Percentiles rank a stretch among this genome's conserved stretches.
These are phyloP conservation scores for Kluyveromyces starmeri DNA, from an alignment of 805 yeast genomes.

Conservation along the genomic window DNA sequence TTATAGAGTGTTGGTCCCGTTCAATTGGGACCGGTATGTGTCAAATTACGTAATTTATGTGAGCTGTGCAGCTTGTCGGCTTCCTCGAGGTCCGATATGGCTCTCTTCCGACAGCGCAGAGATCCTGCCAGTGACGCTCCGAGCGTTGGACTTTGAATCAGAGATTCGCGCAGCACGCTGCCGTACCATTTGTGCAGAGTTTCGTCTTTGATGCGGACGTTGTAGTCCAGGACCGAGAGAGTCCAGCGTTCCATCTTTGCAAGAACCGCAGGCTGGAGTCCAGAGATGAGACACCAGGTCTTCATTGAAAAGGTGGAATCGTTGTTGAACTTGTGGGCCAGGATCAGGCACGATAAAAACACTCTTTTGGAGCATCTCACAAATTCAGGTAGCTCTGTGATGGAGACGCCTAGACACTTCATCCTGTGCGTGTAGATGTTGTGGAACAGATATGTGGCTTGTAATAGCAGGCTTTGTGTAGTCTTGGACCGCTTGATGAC, in stretches of 20 bases:
- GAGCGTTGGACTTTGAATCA: not conserved
- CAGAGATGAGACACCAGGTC: slow-evolving; percentile 22
- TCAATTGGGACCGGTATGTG: too few species aligned
- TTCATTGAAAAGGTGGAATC: slow-evolving; percentile 23
- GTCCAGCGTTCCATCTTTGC: slow-evolving; percentile 23
- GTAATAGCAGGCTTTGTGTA: slow-evolving; percentile 11
- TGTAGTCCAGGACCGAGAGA: slow-evolving; percentile 15
- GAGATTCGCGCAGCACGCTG: not conserved
- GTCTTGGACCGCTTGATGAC: slow-evolving; percentile 21
- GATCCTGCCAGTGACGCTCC: too few species aligned
- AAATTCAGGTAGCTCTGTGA: slow-evolving; percentile 16
- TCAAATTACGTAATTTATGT: too few species aligned
- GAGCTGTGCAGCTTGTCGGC: too few species aligned
- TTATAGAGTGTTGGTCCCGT: too few species aligned
- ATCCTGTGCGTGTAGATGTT: slow-evolving; percentile 7
- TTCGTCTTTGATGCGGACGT: slow-evolving; percentile 2
- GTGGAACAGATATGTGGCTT: slow-evolving; percentile 17
- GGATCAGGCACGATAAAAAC: slow-evolving; percentile 16
- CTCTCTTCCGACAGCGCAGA: not conserved
- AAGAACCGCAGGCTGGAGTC: slow-evolving; percentile 13
- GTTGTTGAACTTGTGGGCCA: slow-evolving; percentile 21
- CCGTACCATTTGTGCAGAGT: slow-evolving; percentile 1
- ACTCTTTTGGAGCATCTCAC: slow-evolving; percentile 21
- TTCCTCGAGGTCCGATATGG: not conserved
- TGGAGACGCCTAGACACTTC: slow-evolving; percentile 7